Evolutionary conservation across 345 rosid species (phyloP), one percentile per base, ranked within the genome.

Genomic region (Triadica sebifera): DNA sequence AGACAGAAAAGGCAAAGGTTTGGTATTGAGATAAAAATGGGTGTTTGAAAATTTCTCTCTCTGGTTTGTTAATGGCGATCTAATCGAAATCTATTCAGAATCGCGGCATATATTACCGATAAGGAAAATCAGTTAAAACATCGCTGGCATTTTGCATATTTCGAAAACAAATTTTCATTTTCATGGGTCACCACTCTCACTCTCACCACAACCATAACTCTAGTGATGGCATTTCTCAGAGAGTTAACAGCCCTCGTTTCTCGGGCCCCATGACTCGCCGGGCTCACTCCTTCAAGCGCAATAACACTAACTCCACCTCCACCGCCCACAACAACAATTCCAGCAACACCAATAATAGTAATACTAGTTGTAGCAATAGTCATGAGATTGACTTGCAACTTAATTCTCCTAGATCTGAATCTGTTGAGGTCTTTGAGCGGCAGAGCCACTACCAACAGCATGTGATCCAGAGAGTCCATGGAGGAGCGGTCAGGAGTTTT

Each of bases 251-350:
- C 74, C 99, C 98, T 5, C 94, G 99, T 9, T 91, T 91, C 84
- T 83, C 93, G 19, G 97, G 97, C 39, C 85, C 89, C 29, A 88
- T 93, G 94, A 91, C 94, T 66, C 97, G 97, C 71, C 96, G 99
- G 39, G 84, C 93, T 70, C 93, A 83, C 53, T 95, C 98, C 0
- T 95, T 93, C 84, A 95, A 95, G 86, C 94, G 97, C 77, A 84
- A 74, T 75, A 76, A 81, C 75, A 81, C 84, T 4, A 66, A 68
- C 75, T 25, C 71, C 51, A 67, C 69, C 49, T 46, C n/a, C 57
- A 49, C 55, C 38, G 38, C 25, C 34, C 39, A 19, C 5, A 19
- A 55, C 19, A 74, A 19, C 67, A 61, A 39, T 75, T 15, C 38
- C 62, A 45, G 25, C 61, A 67, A 51, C 74, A 70, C 38, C 71